Conservation (phyloP, 2,329 filamentous ascomycete species). For the Colletotrichum sp. region DNA sequence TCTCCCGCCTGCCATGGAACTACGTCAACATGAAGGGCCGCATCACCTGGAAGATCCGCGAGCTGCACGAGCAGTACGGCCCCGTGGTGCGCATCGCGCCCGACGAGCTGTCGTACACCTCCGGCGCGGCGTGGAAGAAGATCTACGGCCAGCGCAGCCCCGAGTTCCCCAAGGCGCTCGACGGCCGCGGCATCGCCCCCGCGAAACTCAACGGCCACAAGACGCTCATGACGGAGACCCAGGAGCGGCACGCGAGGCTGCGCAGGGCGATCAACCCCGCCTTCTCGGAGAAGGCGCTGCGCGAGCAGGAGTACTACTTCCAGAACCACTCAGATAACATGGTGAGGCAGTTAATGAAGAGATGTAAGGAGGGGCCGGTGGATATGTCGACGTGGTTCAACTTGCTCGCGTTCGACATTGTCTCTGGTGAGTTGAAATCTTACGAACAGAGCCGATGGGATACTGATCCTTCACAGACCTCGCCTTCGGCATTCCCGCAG, state of each 20-base stretch:
- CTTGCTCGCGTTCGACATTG: slow-evolving; percentile 30
- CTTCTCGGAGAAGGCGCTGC: slow-evolving; percentile 32
- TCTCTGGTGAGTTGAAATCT: background rate
- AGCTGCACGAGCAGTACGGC: slow-evolving; percentile 27
- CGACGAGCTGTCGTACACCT: slow-evolving; percentile 41
- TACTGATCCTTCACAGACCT: background rate
- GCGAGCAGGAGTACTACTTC: slow-evolving; percentile 32
- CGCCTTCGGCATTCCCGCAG: background rate
- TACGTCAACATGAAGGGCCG: background rate
- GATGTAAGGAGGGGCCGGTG: background rate
- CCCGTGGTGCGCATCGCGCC: slow-evolving; percentile 43
- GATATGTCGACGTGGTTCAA: slow-evolving; percentile 30
- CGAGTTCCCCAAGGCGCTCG: background rate
- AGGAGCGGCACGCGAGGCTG: slow-evolving; percentile 22
- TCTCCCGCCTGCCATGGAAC: slow-evolving; percentile 4
- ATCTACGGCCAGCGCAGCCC: slow-evolving; percentile 36
- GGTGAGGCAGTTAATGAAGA: slow-evolving; percentile 19
- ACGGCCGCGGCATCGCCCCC: background rate
- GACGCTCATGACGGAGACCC: background rate
- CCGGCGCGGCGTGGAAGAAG: slow-evolving; percentile 39
- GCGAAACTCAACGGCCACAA: background rate
- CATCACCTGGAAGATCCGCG: background rate
- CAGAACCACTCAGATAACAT: slow-evolving; percentile 27
- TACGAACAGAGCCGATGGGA: too few species aligned
- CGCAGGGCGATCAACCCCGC: slow-evolving; percentile 28